Conservation (phyloP, 768 basidiomycete species). For the Coprinopsis cinerea region DNA sequence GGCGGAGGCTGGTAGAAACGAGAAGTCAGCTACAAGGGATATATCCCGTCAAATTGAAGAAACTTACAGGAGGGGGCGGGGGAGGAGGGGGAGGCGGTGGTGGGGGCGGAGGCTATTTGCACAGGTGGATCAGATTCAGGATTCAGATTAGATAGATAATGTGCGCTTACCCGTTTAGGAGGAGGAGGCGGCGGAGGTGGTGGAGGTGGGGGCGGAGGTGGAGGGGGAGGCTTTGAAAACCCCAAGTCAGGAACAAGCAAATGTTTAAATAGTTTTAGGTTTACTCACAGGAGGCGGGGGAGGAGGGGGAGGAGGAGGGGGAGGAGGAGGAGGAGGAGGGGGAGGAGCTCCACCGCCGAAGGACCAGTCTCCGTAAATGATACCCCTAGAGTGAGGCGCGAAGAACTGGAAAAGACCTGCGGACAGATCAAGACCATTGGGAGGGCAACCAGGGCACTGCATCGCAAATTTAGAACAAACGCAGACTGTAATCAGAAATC, state of each 20-base stretch:
- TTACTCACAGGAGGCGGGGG: conserved; percentile 24
- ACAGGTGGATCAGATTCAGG: no score
- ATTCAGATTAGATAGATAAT: no score
- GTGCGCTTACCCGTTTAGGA: no score
- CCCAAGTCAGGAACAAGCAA: conserved; percentile 5
- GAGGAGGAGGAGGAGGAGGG: conserved; percentile 10
- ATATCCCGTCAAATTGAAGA: no score
- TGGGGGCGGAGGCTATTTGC: conserved; percentile 17
- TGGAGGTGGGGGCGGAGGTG: conserved; percentile 15
- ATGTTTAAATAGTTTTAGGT: conserved; percentile 33
- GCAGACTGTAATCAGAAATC: neutral
- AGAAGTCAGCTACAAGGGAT: no score
- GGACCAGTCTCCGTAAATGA: conserved; percentile 58
- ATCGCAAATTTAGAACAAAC: conserved; percentile 5
- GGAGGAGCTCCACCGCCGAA: conserved; percentile 20
- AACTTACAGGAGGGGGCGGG: neutral
- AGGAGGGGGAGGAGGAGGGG: conserved; percentile 10
- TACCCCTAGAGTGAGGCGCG: conserved; percentile 37
- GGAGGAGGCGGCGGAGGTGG: conserved; percentile 12
- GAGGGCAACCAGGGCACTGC: conserved; percentile 9
- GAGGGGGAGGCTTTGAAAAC: neutral
- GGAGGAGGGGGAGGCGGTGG: conserved; percentile 6
- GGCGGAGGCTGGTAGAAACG: neutral
- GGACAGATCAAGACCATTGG: conserved; percentile 26
- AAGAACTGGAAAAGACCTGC: conserved; percentile 53